These are phyloP conservation scores for Blastobotrys buckinghamii DNA, from an alignment of 1,139 yeast genomes.

Conservation along the genomic window DNA sequence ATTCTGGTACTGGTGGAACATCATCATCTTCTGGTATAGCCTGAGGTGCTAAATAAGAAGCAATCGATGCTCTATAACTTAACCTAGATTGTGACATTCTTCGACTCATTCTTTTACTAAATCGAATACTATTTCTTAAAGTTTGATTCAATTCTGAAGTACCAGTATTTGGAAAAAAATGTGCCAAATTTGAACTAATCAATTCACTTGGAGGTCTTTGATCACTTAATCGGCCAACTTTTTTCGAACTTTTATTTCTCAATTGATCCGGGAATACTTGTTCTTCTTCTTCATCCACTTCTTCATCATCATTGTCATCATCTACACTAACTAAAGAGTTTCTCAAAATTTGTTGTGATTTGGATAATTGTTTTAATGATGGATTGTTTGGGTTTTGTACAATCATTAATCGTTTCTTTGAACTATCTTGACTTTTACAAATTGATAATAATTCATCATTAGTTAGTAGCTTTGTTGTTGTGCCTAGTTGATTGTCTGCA, in stretches of 20 bases:
- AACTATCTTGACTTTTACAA: slow-evolving; percentile 67
- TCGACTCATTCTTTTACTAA: slow-evolving; percentile 49
- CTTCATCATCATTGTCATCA: slow-evolving; percentile 11
- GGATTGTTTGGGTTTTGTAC: slow-evolving; percentile 64
- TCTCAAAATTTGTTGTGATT: slow-evolving; percentile 42
- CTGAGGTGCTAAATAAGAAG: slow-evolving; percentile 22
- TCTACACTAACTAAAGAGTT: slow-evolving; percentile 15
- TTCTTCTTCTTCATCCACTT: slow-evolving; percentile 13
- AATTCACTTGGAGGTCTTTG: slow-evolving; percentile 93
- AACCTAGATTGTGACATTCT: slow-evolving; percentile 24
- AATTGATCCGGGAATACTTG: slow-evolving; percentile 15
- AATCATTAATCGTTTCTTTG: slow-evolving; percentile 63
- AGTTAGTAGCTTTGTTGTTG: slow-evolving; percentile 47
- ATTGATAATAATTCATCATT: slow-evolving; percentile 80
- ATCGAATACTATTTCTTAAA: slow-evolving; percentile 74
- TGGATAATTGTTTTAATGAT: slow-evolving; percentile 58
- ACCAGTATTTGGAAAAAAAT: slow-evolving; percentile 84
- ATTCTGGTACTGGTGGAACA: slow-evolving; percentile 31
- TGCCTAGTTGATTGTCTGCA: slow-evolving; percentile 34
- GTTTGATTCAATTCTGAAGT: slow-evolving; percentile 71
- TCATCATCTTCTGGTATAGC: slow-evolving; percentile 24
- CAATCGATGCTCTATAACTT: slow-evolving; percentile 29
- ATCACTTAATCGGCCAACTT: slow-evolving; percentile 49
- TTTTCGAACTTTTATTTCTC: neutral
- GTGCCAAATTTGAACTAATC: slow-evolving; percentile 83